Evolutionary conservation across 1,284 basidiomycete species (phyloP).

Genomic region (Laetiporus sulphureus): DNA sequence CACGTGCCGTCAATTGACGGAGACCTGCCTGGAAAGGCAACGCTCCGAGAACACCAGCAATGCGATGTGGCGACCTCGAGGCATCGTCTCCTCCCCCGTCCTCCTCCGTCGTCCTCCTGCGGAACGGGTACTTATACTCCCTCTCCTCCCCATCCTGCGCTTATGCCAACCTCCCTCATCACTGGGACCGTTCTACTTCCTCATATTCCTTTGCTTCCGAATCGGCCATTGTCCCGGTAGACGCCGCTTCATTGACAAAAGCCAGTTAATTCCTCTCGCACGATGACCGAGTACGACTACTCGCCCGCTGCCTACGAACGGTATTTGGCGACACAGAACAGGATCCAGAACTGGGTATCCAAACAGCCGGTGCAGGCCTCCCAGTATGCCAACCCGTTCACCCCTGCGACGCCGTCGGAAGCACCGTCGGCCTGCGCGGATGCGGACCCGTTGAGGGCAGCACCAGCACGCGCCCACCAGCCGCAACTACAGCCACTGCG

Average conservation of each 20-base stretch:
- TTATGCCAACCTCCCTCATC: conserved; percentile 6
- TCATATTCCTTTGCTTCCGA: no score
- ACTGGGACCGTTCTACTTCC: no score
- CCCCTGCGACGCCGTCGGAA: conserved; percentile 10
- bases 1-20: neutral
- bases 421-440: no score
- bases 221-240: no score
- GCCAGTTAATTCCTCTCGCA: no score
- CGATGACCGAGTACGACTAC: conserved; percentile 52
- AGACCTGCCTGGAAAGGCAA: neutral
- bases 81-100: neutral
- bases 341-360: conserved; percentile 38
- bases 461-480: neutral
- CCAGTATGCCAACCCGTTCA: conserved; percentile 23
- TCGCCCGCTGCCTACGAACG: conserved; percentile 44
- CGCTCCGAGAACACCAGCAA: neutral
- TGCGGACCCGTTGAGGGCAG: neutral
- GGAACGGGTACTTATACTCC: conserved; percentile 6
- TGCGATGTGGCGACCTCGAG: neutral
- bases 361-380: conserved; percentile 18
- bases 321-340: conserved; percentile 33
- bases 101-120: neutral
- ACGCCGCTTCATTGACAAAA: no score
- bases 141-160: conserved; percentile 1
- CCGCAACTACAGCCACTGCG: conserved; percentile 4